Evolutionary conservation across 176 grass and related monocot genomes (phyloP).

Genomic region (Oryza officinalis): DNA sequence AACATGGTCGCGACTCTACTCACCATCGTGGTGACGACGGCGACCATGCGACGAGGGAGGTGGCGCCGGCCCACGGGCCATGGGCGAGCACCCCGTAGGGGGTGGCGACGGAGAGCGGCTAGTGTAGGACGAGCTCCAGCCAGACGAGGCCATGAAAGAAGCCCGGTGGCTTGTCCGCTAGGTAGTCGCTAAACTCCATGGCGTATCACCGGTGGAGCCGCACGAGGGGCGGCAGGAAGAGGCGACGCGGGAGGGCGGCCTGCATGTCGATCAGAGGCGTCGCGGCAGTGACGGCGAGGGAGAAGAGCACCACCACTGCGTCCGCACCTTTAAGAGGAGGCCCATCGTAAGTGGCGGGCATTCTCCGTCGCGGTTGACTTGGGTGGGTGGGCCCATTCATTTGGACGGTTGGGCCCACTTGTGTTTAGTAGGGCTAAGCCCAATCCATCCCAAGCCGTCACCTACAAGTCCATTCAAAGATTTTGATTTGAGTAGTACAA

Average conservation of each 20-base stretch:
- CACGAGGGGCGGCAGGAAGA: constrained; percentile 52
- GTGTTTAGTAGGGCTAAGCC: too few species aligned
- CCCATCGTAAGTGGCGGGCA: constrained; percentile 12
- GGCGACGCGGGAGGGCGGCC: constrained; percentile 27
- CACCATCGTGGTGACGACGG: constrained; percentile 20
- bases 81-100: constrained; percentile 55
- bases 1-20: too few species aligned
- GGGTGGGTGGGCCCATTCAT: too few species aligned
- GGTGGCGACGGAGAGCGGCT: constrained; percentile 53
- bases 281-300: constrained; percentile 31
- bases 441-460: too few species aligned
- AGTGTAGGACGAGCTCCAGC: constrained; percentile 61
- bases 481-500: too few species aligned
- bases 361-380: too few species aligned
- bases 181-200: constrained; percentile 52
- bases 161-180: constrained; percentile 47
- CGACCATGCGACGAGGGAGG: constrained; percentile 70
- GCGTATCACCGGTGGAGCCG: constrained; percentile 52
- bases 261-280: constrained; percentile 66
- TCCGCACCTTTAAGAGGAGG: constrained; percentile 29
- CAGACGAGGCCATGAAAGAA: constrained; percentile 65
- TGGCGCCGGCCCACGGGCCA: constrained; percentile 43
- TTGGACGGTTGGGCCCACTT: too few species aligned
- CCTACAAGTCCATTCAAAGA: too few species aligned
- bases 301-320: constrained; percentile 48